A percentile compares a stretch with the other conserved stretches of the same genome.
phyloP scores from a whole-genome alignment of 2,329 filamentous ascomycete genomes.

The Ceratocystis destructans region DNA sequence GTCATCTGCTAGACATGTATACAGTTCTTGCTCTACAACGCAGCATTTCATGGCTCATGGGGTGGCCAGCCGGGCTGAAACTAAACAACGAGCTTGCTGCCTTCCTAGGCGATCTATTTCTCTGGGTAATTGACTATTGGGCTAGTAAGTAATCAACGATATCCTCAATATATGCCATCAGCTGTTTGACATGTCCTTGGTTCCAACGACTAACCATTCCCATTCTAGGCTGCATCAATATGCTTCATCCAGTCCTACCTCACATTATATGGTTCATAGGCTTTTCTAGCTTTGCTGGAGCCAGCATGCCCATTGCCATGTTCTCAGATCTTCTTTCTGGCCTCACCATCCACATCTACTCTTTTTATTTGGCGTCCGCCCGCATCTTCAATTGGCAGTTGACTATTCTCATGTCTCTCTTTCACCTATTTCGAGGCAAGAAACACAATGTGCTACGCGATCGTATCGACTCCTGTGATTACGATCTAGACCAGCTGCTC shows the following conservation, averaged over 20 bases:
- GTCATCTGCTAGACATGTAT: slow-evolving; percentile 60
- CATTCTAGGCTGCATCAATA: slow-evolving; percentile 52
- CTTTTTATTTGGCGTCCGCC: slow-evolving; percentile 91
- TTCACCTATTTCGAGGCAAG: slow-evolving; percentile 94
- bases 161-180: background rate
- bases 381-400: slow-evolving; percentile 98
- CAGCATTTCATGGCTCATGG: slow-evolving; percentile 92
- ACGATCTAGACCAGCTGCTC: slow-evolving; percentile 90
- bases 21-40: slow-evolving; percentile 76
- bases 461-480: slow-evolving; percentile 96
- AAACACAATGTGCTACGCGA: slow-evolving; percentile 95
- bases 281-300: slow-evolving; percentile 86
- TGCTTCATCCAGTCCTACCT: slow-evolving; percentile 67
- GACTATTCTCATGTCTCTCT: slow-evolving; percentile 91
- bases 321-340: slow-evolving; percentile 88
- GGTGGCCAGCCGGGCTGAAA: slow-evolving; percentile 87
- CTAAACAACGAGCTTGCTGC: slow-evolving; percentile 83
- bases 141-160: slow-evolving; percentile 44
- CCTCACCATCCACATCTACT: slow-evolving; percentile 91
- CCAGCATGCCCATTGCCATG: slow-evolving; percentile 90
- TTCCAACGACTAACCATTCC: background rate
- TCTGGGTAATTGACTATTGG: slow-evolving; percentile 99
- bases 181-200: background rate
- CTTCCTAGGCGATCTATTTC: slow-evolving; percentile 89
- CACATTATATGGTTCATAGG: slow-evolving; percentile 84